Evolutionary conservation across 108 stramenopile genomes (phyloP).

Genomic region (Cyclostephanos tholiformis): DNA sequence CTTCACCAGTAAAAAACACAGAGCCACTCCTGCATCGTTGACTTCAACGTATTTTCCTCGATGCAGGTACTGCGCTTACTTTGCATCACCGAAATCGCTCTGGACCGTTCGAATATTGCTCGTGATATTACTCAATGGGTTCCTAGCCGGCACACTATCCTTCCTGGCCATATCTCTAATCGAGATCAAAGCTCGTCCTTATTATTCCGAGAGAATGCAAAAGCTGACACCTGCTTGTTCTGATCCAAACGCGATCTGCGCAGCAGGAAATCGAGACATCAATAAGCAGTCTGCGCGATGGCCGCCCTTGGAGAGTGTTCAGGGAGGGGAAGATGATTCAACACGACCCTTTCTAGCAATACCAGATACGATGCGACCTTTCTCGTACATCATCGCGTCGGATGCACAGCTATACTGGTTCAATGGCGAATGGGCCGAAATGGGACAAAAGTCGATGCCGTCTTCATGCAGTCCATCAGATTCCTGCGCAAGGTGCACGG

Average conservation of each 20-base stretch:
- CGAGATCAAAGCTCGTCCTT: constrained; percentile 30
- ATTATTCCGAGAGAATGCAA: constrained; percentile 33
- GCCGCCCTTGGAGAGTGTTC: not conserved
- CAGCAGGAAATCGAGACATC: constrained; percentile 35
- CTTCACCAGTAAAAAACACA: no score
- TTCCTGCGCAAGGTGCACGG: constrained; percentile 48
- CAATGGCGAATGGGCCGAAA: constrained; percentile 54
- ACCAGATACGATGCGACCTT: constrained; percentile 16
- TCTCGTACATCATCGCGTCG: constrained; percentile 51
- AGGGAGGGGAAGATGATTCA: not conserved
- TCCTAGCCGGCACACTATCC: constrained; percentile 28
- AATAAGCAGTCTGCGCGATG: constrained; percentile 19
- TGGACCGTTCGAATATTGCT: constrained; percentile 20
- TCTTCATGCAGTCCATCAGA: constrained; percentile 33
- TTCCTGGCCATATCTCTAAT: constrained; percentile 47
- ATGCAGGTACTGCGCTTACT: constrained; percentile 26
- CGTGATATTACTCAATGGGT: constrained; percentile 24
- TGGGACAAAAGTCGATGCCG: constrained; percentile 38
- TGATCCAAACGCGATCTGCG: constrained; percentile 37
- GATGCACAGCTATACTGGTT: constrained; percentile 57
- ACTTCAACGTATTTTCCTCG: constrained; percentile 4
- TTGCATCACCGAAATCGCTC: constrained; percentile 1
- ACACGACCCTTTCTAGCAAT: not conserved
- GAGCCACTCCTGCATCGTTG: not conserved
- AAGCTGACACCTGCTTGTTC: constrained; percentile 46